phyloP scores from a whole-genome alignment of 139 green algal genomes.

The Chlorella sorokiniana region DNA sequence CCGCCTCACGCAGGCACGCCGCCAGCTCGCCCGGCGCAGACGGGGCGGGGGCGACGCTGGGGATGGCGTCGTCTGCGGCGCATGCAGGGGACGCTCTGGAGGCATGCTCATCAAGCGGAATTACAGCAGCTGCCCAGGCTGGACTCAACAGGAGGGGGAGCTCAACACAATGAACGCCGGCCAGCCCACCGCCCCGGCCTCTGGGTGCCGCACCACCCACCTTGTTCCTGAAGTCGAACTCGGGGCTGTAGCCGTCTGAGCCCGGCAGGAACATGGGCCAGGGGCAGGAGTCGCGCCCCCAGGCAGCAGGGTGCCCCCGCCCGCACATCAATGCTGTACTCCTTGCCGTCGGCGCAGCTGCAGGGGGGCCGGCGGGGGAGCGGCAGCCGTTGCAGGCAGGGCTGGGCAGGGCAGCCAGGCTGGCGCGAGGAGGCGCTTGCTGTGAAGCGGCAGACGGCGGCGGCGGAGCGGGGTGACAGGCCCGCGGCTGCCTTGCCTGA shows the following conservation, averaged over 20 bases:
- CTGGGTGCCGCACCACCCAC: not conserved
- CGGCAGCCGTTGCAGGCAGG: not conserved
- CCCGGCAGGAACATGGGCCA: conserved; percentile 11
- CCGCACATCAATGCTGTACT: not conserved
- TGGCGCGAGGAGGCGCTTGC: not conserved
- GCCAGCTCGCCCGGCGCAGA: not conserved
- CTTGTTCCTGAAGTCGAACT: conserved; percentile 13
- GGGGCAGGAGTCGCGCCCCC: not conserved
- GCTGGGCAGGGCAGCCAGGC: no score
- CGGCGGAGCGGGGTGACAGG: not conserved
- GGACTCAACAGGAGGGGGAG: no score
- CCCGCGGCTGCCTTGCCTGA: not conserved
- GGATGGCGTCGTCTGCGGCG: not conserved
- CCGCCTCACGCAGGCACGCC: not conserved
- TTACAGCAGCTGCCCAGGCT: no score
- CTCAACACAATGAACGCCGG: no score
- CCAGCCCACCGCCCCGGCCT: no score
- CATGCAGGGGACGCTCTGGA: no score
- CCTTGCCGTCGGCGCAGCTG: conserved; percentile 3
- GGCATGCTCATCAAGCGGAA: no score
- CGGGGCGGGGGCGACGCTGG: not conserved
- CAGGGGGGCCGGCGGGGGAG: not conserved
- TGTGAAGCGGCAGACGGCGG: not conserved
- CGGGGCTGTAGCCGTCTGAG: not conserved
- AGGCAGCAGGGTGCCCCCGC: not conserved